Evolutionary conservation across 176 grass and related monocot species (phyloP).

Genomic region (Oryza rufipogon): DNA sequence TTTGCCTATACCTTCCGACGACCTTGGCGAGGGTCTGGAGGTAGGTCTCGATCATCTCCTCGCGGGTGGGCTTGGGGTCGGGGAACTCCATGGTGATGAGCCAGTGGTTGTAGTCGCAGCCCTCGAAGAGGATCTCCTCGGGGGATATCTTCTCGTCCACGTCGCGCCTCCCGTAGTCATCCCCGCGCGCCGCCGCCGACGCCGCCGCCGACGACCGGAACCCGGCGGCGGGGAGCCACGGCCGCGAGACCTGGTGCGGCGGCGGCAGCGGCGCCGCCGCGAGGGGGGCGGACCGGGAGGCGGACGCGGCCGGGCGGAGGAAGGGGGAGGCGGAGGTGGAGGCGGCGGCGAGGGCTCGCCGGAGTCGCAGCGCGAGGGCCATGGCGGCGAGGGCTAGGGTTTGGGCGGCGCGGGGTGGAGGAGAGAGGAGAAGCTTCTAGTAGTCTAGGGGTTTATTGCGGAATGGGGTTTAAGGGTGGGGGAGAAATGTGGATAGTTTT

Average conservation of each 20-base stretch:
- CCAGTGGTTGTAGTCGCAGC: conserved; percentile 98
- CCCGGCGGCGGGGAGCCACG: conserved; percentile 33
- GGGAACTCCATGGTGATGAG: conserved; percentile 99
- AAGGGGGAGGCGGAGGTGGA: conserved; percentile 46
- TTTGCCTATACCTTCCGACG: conserved; percentile 64
- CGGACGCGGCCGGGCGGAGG: conserved; percentile 7
- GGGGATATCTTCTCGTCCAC: conserved; percentile 60
- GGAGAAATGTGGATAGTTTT: background rate
- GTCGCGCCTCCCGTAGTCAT: conserved; percentile 37
- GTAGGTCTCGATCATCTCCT: conserved; percentile 96
- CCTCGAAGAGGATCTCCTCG: conserved; percentile 90
- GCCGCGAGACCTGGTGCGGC: background rate
- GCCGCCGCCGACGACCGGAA: conserved; percentile 60
- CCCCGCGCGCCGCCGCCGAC: conserved; percentile 36
- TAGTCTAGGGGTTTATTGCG: conserved; percentile 26
- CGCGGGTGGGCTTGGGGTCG: conserved; percentile 79
- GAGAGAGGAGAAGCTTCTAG: conserved; percentile 29
- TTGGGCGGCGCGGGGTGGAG: background rate
- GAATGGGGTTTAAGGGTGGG: background rate
- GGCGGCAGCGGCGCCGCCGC: conserved; percentile 1
- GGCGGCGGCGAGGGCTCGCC: conserved; percentile 63
- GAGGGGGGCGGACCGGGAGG: background rate
- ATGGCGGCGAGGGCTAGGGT: conserved; percentile 52
- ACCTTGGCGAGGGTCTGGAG: conserved; percentile 91
- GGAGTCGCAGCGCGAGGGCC: conserved; percentile 75